Evolutionary conservation across 176 grass and related monocot species (phyloP).

Genomic region (Alopecurus myosuroides): DNA sequence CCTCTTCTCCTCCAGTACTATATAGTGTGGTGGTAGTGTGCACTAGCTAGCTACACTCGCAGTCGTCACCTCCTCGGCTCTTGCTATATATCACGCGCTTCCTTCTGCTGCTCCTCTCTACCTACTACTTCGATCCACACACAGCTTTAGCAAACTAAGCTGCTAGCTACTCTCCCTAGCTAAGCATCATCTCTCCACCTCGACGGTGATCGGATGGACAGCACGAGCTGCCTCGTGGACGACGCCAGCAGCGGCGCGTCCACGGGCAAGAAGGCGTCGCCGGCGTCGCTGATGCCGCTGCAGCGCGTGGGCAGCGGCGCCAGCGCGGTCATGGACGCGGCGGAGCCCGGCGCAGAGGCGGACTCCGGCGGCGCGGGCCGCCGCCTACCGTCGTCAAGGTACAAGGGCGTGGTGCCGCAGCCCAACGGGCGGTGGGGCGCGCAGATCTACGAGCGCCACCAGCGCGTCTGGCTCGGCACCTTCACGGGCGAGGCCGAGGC

Average conservation of each 20-base stretch:
- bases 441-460: constrained; percentile 99
- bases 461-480: constrained; percentile 97
- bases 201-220: constrained; percentile 35
- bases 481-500: constrained; percentile 74
- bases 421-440: constrained; percentile 97
- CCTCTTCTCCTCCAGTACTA: background rate
- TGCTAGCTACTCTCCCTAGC: background rate
- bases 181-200: background rate
- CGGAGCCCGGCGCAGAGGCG: constrained; percentile 34
- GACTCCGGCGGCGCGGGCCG: constrained; percentile 21
- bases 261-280: constrained; percentile 41
- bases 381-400: constrained; percentile 65
- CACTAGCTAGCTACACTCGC: background rate
- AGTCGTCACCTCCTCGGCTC: background rate
- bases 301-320: constrained; percentile 46
- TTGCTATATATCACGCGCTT: constrained; percentile 23
- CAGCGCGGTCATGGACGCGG: constrained; percentile 55
- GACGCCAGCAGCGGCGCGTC: constrained; percentile 52
- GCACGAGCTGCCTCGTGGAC: constrained; percentile 46
- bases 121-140: background rate
- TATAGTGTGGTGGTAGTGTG: background rate
- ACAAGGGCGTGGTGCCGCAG: constrained; percentile 98
- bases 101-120: constrained; percentile 5
- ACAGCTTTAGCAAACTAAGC: background rate
- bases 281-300: constrained; percentile 10